Conservation (phyloP, 441 rosid species). For the Populus tomentosa region DNA sequence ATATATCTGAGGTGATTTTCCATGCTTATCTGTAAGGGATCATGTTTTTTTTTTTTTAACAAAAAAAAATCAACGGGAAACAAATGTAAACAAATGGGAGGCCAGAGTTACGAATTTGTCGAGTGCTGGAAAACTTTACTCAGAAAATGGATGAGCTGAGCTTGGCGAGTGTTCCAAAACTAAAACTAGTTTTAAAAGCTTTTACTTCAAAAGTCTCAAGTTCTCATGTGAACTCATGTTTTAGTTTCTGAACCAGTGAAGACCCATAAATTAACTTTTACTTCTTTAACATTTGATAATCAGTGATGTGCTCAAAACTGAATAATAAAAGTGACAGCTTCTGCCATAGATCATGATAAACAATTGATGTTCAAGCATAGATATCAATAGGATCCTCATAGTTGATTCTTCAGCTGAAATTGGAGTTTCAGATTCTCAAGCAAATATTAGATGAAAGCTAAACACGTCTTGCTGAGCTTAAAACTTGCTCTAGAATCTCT, state of each 20-base stretch:
- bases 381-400: background rate
- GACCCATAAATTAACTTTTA: no score
- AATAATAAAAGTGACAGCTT: background rate
- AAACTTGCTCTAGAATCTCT: background rate
- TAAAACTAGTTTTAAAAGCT: background rate
- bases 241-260: background rate
- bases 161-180: background rate
- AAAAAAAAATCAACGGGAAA: background rate
- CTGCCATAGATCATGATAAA: background rate
- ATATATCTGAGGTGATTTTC: slow-evolving; percentile 29
- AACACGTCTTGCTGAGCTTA: background rate
- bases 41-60: background rate
- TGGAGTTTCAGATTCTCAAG: background rate
- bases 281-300: background rate
- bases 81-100: background rate
- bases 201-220: background rate
- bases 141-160: background rate
- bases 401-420: background rate
- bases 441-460: background rate
- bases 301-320: background rate
- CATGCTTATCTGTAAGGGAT: background rate
- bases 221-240: background rate
- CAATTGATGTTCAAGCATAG: no score
- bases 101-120: background rate
- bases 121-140: background rate